Base-by-base conservation (phyloP, 345 rosid genomes). In the Sonneratia caseolaris region DNA sequence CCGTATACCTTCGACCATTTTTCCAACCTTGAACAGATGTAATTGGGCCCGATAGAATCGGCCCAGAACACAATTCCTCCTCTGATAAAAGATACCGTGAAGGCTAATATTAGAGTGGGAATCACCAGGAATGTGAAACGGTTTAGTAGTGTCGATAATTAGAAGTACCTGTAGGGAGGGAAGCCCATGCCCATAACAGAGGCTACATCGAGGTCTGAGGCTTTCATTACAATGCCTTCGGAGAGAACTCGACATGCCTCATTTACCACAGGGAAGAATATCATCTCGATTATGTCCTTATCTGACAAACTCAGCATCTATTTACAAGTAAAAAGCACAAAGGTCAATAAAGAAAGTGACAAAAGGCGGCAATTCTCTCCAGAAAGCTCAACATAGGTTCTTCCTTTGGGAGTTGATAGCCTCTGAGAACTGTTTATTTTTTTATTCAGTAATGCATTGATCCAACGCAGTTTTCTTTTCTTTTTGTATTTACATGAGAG, bases 181-280 rank as follows among this genome's bases (percentile, higher is more conserved):
- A 95, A 92, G 32, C 99, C 98, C 99, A 89, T 92, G 83, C 99
- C 99, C 85, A 95, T 80, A 68, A 95, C 82, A 61, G 86, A 82
- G 49, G 97, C 87, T 74, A 95, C 82, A 86, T 95, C 99, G 55
- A 92, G 90, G 81, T 95, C 98, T 6, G 96, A 86, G 71, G 96
- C 97, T 83, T 95, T 92, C 64, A 91, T 96, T 66, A 88, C 96
- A 73, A 95, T 90, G 16, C 99, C 97, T 82, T 95, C 99, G 0
- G 91, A 92, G 42, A 89, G 86, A 59, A 95, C 91, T 65, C 94
- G 85, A 72, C 99, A 95, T 61, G 99, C 94, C 80, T 95, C 99
- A 45, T 95, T 95, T 68, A 95, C 96, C 68, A 95, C 97, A 0
- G 99, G 98, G 74, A 95, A 90, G 83, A 95, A 89, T 68, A 85